Evolutionary conservation across 129 eudicot species (phyloP), one percentile per base, ranked within the genome.

Genomic region (Artemisia argyi): DNA sequence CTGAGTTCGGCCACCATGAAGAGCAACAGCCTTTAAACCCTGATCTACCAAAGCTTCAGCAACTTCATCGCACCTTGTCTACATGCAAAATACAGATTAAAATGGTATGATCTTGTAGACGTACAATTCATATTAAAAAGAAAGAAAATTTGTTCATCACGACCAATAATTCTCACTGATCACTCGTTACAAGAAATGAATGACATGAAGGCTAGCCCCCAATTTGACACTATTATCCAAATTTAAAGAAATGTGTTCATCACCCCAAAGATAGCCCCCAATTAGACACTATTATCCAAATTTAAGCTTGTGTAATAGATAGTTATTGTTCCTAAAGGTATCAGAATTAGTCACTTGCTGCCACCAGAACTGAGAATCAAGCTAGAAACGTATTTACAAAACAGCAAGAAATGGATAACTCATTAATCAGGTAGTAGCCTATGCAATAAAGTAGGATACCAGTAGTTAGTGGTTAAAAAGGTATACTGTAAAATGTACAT

Each of bases 31-130:
- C 58, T 83, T 77, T 69, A 90, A 69, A 72, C 94, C 94, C 78
- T 90, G 85, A 26, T 85, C 88, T 30, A 81, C 84, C 81, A 90
- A 80, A 72, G 96, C 96, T 74, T 87, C 91, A 52, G 96, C 96
- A 71, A 90, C 93, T 85, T 90, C 96, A 87, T 90, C 92, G 15
- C 96, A 90, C 81, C 91, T 85, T 44, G 90, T 90, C 94, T 90
- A 78, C 83, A 79, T 55, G 26, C 32, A 75, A 13, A 73, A 24
- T 51, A 16, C 65, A 69, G 18, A 78, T 57, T 58, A 0, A 16
- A 44, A 55, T 49, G 13, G 35, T 54, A 30, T 63, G 63, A 39
- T 57, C 47, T 46, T 54, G 13, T 64, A 72, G 44, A 70, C 3
- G 22, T 71, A 13, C 58, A 58, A 14, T 22, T 8, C 24, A 46